These are phyloP conservation scores for Termitomyces sp. DNA, from an alignment of 768 basidiomycete genomes.

Conservation along the genomic window DNA sequence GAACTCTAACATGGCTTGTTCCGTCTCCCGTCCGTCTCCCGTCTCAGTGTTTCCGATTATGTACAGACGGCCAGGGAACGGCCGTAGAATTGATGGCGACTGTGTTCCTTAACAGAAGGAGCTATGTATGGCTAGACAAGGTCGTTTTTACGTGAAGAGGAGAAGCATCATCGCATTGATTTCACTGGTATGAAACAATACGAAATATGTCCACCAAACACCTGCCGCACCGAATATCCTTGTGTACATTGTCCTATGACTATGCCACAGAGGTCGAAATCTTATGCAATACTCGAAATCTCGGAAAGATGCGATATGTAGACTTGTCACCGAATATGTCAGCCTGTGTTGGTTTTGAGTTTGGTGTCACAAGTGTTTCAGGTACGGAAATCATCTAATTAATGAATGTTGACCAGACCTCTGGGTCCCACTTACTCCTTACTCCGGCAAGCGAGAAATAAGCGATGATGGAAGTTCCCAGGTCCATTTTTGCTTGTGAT, in stretches of 20 bases:
- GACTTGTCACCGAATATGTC: not conserved
- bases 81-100: not conserved
- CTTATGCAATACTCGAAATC: too few relatives aligned
- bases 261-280: not conserved
- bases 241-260: not conserved
- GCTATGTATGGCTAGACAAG: slow-evolving; percentile 4
- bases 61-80: slow-evolving; percentile 9
- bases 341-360: slow-evolving; percentile 12
- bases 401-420: slow-evolving; percentile 6
- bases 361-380: slow-evolving; percentile 15
- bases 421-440: slow-evolving; percentile 12
- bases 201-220: not conserved
- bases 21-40: slow-evolving; percentile 24
- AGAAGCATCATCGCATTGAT: not conserved
- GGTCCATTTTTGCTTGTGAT: slow-evolving; percentile 5
- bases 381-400: slow-evolving; percentile 14
- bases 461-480: slow-evolving; percentile 13
- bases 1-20: slow-evolving; percentile 30
- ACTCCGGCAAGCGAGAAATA: slow-evolving; percentile 9
- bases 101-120: not conserved
- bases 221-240: not conserved
- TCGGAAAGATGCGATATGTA: not conserved
- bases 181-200: not conserved
- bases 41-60: slow-evolving; percentile 25
- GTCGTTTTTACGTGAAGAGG: slow-evolving; percentile 1